Evolutionary conservation across 352 stramenopile genomes (phyloP), one percentile per base, ranked within the genome.

Genomic region (Globisporangium okanoganense): DNA sequence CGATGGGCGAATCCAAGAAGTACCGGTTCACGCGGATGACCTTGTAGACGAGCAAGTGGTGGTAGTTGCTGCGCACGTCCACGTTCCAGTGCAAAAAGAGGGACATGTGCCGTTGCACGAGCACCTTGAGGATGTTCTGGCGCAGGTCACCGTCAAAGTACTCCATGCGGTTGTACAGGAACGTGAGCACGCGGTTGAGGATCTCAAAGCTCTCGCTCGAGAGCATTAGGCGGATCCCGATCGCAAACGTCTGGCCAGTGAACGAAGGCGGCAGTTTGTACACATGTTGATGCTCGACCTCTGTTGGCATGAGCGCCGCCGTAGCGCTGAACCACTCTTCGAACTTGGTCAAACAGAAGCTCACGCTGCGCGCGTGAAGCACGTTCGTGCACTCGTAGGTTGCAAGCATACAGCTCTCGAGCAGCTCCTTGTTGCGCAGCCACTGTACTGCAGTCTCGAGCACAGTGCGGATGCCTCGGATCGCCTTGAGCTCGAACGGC

Each of bases 41-140:
- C 29, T 78, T 82, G 62, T 89, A 93, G 2, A 91, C 75, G 3
- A 93, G 70, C 18, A 93, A 18, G 64, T 93, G 83, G 40, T 93
- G 83, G 60, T 93, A 93, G 33, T 77, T 79, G 49, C 69, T 73
- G 5, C 83, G 69, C 8, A 93, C 83, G 35, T 91, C 83, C 5
- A 59, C 63, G 58, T 93, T 87, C 83, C 83, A 93, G 61, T 93
- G 83, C 35, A 93, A 54, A 29, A 91, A 93, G 12, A 93, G 66
- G 1, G 64, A 76, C 77, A 93, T 90, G 64, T 93, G 83, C 0
- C 83, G 83, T 57, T 90, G 83, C 13, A 89, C 76, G 10, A 93
- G 66, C 9, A 76, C 75, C 54, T 89, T 88, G 16, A 93, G 64
- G 43, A 90, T 75, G 56, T 69, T 77, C 41, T 88, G 76, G 0